Base-by-base conservation (phyloP, 768 basidiomycete species). In the Ramaria sp. region DNA sequence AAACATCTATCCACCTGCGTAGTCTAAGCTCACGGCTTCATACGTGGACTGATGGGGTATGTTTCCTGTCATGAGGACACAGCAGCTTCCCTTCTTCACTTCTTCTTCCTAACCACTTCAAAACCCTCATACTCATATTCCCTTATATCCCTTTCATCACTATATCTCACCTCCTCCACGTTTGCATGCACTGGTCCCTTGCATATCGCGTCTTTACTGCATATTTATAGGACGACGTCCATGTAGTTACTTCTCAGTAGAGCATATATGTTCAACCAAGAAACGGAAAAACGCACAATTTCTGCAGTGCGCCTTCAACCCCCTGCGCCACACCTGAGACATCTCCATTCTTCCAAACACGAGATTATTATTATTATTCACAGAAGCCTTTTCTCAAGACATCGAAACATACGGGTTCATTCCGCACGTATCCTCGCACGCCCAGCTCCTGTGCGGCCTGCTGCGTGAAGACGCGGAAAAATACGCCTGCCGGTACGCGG, bases 281-380 rank as follows among this genome's bases (percentile, higher is more conserved):
- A 13, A 34, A 34, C 32, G 34, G 7, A 6, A 36, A 20, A 50
- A 50, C 48, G 28, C 30, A 50, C 48, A 50, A 37, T 50, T 50
- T 50, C 16, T 30, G 30, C 32, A 50, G 15, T 13, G 48, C 30
- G 13, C 6, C 48, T 16, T 18, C 24, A 32, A 34, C 34, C 7
- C 48, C 48, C 36, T 50, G 30, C 6, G 48, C 48, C 16, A 50
- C 48, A 34, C 48, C 48, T 15, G 48, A 50, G 5, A 50, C 48
- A 36, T 32, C 34, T 7, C 48, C 48, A 22, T 20, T 32, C 48
- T 50, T 13, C 45, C 15, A 18, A 1, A 32, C 8, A 50, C n/a
- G 1, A 15, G 28, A 34, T 22, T 48, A 28, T 16, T 24, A 18
- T 30, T 5, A 1, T 5, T 5, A 32, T 12, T 24, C 30, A 22